A percentile compares a stretch with the other conserved stretches of the same genome.
Evolutionary conservation across 768 basidiomycete genomes (phyloP).

Genomic region (Boletus subcaerulescens): DNA sequence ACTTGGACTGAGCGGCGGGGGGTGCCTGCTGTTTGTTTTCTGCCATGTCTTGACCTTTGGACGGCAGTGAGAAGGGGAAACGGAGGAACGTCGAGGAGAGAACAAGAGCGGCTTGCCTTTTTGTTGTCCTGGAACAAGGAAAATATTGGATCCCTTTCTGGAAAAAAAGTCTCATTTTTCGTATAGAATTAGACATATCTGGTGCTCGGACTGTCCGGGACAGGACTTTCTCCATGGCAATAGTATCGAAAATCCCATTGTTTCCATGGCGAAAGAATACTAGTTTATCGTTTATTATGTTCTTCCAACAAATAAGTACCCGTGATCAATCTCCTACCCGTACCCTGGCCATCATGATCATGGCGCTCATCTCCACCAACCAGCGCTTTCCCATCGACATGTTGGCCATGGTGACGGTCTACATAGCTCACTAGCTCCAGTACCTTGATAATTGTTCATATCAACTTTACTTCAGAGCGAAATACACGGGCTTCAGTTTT

Average conservation of each 20-base stretch:
- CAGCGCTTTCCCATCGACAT: no score
- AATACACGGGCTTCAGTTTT: no score
- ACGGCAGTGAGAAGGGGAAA: not conserved
- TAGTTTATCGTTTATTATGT: no score
- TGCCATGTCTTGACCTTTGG: slow-evolving; percentile 22
- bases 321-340: no score
- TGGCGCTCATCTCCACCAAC: no score
- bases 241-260: not conserved
- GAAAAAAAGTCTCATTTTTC: not conserved
- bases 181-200: not conserved
- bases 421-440: no score
- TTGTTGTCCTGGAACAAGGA: slow-evolving; percentile 25
- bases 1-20: slow-evolving; percentile 27
- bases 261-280: slow-evolving; percentile 8
- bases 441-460: no score
- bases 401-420: no score
- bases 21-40: slow-evolving; percentile 20
- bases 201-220: no score
- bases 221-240: not conserved
- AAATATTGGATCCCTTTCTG: slow-evolving; percentile 3
- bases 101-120: slow-evolving; percentile 12
- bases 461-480: no score
- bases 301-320: no score
- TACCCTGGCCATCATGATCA: no score
- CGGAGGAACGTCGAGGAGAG: slow-evolving; percentile 5